Percentiles rank a stretch among this genome's conserved stretches.
Conservation (phyloP, 2,329 filamentous ascomycete genomes). For the Colletotrichum eleusines region DNA sequence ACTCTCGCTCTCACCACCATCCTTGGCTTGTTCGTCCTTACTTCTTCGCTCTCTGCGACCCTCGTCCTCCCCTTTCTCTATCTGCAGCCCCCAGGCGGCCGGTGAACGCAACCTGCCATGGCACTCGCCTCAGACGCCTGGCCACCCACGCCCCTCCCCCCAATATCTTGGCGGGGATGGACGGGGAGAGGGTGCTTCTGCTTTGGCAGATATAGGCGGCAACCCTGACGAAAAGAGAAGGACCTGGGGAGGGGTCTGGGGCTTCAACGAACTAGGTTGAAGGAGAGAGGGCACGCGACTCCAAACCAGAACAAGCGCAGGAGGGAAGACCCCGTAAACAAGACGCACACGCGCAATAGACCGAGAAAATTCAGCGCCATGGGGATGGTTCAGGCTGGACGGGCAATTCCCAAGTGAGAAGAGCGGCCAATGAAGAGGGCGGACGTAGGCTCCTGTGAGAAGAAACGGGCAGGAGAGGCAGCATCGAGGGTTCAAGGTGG, state of each 20-base stretch:
- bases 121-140: constrained; percentile 29
- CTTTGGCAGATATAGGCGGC: constrained; percentile 2
- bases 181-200: constrained; percentile 1
- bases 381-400: no score
- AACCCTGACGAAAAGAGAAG: constrained; percentile 20
- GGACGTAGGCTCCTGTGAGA: constrained; percentile 33
- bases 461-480: constrained; percentile 42
- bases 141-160: constrained; percentile 31
- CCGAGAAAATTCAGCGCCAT: background rate
- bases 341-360: background rate
- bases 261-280: constrained; percentile 18
- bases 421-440: constrained; percentile 27
- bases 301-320: constrained; percentile 26
- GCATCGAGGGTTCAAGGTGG: constrained; percentile 17
- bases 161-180: background rate
- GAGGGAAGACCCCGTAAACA: constrained; percentile 19
- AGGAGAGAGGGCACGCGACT: constrained; percentile 39
- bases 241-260: constrained; percentile 9
- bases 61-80: constrained; percentile 14
- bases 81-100: constrained; percentile 31
- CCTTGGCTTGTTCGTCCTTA: constrained; percentile 28
- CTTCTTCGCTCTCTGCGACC: background rate
- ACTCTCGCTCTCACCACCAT: constrained; percentile 29
- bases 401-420: background rate
- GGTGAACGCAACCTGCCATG: constrained; percentile 20